phyloP scores from a whole-genome alignment of 768 basidiomycete genomes.

The Kwoniella heveanensis region DNA sequence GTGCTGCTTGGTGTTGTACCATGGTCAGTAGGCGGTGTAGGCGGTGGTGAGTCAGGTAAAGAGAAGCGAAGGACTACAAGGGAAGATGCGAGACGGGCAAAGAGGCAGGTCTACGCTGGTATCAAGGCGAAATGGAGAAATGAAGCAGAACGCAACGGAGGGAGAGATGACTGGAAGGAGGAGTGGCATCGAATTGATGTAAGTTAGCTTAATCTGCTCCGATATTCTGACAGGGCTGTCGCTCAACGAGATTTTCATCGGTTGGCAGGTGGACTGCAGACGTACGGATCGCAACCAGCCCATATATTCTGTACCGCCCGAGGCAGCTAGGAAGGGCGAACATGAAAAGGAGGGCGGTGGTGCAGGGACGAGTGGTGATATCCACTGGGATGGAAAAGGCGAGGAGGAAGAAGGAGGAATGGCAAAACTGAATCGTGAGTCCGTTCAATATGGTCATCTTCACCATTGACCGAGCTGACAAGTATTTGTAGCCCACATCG shows the following conservation, averaged over 20 bases:
- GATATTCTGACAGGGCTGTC: background rate
- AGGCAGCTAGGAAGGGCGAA: conserved; percentile 49
- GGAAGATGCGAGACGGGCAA: conserved; percentile 46
- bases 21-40: conserved; percentile 69
- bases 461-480: conserved; percentile 21
- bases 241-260: background rate
- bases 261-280: conserved; percentile 95
- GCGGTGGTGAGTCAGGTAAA: conserved; percentile 67
- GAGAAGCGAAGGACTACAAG: conserved; percentile 64
- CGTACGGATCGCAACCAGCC: conserved; percentile 93
- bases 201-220: conserved; percentile 19
- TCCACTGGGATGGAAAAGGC: conserved; percentile 28
- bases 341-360: conserved; percentile 63
- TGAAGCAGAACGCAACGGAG: conserved; percentile 60
- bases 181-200: conserved; percentile 60
- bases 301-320: conserved; percentile 65
- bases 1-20: conserved; percentile 80
- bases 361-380: conserved; percentile 14
- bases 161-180: conserved; percentile 70
- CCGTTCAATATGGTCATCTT: too few species aligned
- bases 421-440: conserved; percentile 50
- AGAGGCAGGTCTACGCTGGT: conserved; percentile 64
- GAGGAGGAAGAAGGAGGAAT: conserved; percentile 53
- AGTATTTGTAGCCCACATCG: conserved; percentile 65
- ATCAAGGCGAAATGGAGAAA: conserved; percentile 79